Base-by-base conservation (phyloP, 2,329 filamentous ascomycete species). In the Mariannaea sp. region DNA sequence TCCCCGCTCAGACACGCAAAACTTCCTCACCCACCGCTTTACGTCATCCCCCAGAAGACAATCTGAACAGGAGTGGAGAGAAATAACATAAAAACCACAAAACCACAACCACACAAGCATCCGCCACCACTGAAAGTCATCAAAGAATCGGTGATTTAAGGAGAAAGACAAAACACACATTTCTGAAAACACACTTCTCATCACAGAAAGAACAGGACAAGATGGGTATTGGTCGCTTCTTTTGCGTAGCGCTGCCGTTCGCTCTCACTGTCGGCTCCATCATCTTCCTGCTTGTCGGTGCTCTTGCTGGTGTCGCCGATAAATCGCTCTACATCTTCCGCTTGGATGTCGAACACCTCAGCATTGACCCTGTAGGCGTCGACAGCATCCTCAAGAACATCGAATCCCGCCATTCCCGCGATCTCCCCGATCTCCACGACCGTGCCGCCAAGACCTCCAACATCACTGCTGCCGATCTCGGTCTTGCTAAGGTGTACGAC, bases 221-320 rank as follows among this genome's bases (percentile, higher is more conserved):
- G 59, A 81, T 81, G 79, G 73, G 87, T 75, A 80, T 83, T 68
- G 92, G 90, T 64, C 85, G 93, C 69, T 84, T 93, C 66, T 78
- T 89, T 71, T 97, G 92, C 76, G 94, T 97, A 75, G 83, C 89
- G 74, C 78, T 92, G 77, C 93, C 93, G 56, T 92, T 96, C 75
- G 78, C 84, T 60, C 82, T 96, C 68, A 93, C 90, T 16, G 75
- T 94, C 65, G 88, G 82, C 59, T 87, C 89, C 54, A 79, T 97
- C 66, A 76, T 94, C 65, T 88, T 88, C 63, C 73, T 87, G 59
- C 73, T 86, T 57, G 75, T 85, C 40, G 82, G 77, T 13, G 78
- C 79, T 39, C 76, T 85, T 43, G 77, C 78, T 22, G 83, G 82
- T 52, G 75, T 86, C 30, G 72, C 78, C 52, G 77, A 81, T 75